Evolutionary conservation across 306 rosid genomes (phyloP), one percentile per base, ranked within the genome.

Genomic region (Acmispon strigosus): DNA sequence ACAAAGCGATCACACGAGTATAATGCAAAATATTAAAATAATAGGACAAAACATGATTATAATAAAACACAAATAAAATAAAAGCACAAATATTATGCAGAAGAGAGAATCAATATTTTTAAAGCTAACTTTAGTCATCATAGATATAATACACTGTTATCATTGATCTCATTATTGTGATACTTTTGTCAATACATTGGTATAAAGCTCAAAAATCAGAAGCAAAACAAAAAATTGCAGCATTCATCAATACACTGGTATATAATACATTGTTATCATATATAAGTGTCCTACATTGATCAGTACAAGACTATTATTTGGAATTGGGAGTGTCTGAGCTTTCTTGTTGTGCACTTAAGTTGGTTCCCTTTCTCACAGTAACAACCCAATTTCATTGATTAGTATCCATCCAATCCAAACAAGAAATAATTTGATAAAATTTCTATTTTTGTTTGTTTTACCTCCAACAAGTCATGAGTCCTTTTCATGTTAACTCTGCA

Each of bases 401-500:
- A 70, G 9, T n/a, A 69, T 52, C 22, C 22, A 53, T 62, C 39
- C 48, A 52, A 52, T 45, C 14, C 44, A 66, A 76, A 10, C 44
- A 48, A 43, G 0, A 43, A 43, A 10, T 1, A 43, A 43, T 1
- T 2, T 11, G 11, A 41, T 10, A 41, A 43, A 43, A 10, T 43
- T 11, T 43, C 0, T 5, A 43, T 2, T 43, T 12, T 43, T 6
- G 5, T 32, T 32, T 32, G 37, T 5, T 13, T 70, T 66, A 93
- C 98, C 98, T 93, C 97, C 82, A 93, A 73, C 66, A 93, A 72
- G 24, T 93, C 96, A 82, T 93, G 98, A 20, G 96, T 93, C 79
- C 94, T 83, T 84, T 87, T 90, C 97, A 93, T 93, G 87, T 93
- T 93, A 72, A 84, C 37, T 70, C 78, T 84, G 42, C 83, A 87